These are phyloP conservation scores for Stachybotrys chlorohalonatus DNA, from an alignment of 2,329 filamentous ascomycete species.

Conservation along the genomic window DNA sequence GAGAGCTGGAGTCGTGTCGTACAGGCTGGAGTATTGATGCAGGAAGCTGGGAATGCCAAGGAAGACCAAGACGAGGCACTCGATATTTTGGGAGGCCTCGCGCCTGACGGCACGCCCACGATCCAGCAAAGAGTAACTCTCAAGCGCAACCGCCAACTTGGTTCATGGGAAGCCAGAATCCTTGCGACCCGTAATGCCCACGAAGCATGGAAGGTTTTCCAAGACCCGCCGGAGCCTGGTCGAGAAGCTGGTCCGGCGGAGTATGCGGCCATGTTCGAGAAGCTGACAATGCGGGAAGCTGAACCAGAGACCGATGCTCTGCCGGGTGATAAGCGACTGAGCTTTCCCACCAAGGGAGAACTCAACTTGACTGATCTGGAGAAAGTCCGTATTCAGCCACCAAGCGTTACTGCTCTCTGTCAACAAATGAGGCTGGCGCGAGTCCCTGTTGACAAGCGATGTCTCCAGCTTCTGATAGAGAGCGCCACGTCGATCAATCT, in stretches of 20 bases:
- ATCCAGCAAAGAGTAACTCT: conserved; percentile 36
- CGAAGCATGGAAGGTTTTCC: conserved; percentile 50
- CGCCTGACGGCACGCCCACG: conserved; percentile 41
- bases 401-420: conserved; percentile 50
- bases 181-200: conserved; percentile 49
- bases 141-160: conserved; percentile 8
- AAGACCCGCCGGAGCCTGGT: conserved; percentile 22
- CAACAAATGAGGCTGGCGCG: conserved; percentile 43
- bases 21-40: conserved; percentile 43
- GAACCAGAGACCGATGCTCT: conserved; percentile 20
- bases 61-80: conserved; percentile 37
- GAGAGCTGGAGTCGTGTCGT: conserved; percentile 46
- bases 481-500: conserved; percentile 37
- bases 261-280: conserved; percentile 53
- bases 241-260: conserved; percentile 30
- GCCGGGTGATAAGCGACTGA: conserved; percentile 53
- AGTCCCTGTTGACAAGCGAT: conserved; percentile 37
- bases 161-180: conserved; percentile 46
- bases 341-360: conserved; percentile 23
- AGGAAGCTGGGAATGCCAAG: conserved; percentile 45
- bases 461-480: conserved; percentile 46
- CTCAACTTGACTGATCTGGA: conserved; percentile 56
- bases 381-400: conserved; percentile 51
- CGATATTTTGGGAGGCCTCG: conserved; percentile 43
- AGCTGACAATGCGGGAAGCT: conserved; percentile 31